Evolutionary conservation across 345 rosid genomes (phyloP), one percentile per base, ranked within the genome.

Genomic region (Boechera divaricarpa): DNA sequence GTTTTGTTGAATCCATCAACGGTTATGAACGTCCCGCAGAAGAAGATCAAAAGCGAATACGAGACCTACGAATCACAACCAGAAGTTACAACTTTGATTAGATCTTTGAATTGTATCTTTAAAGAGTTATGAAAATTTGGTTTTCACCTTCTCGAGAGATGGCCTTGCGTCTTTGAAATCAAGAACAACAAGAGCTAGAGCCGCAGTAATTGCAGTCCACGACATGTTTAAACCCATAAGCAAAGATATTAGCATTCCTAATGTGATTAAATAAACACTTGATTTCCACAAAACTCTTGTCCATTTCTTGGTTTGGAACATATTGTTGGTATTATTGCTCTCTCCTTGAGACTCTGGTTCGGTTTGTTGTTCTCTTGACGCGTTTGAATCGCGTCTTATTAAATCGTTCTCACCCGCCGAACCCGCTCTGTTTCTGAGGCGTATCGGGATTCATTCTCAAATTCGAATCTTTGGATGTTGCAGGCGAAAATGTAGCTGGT

Each of bases 11-110:
- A 94, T 56, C 97, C 98, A 18, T 85, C 81, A 0, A 94, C 93
- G 0, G 98, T 89, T 70, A 94, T 88, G 54, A 91, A 90, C 97
- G 90, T 91, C 28, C 98, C 96, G 1, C 97, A 94, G 55, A 94
- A 91, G 90, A 94, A 90, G 6, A 90, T 65, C 76, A 91, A 49
- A 38, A 91, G 91, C 9, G 94, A 86, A 73, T 87, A 94, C 6
- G 98, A 94, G 7, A 91, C 96, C 96, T 94, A 7, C 10, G 24
- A 71, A 64, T 52, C 35, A 68, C 52, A 44, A 58, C 16, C n/a
- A 80, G 5, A 28, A 55, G 3, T 18, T 12, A 12, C 11, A 49
- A 15, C 3, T 47, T 24, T 16, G 16, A 16, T 16, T 16, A 16
- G 16, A 16, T 16, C 16, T 16, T 16, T 16, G 16, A 16, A 16